These are phyloP conservation scores for Sporormia fimetaria DNA, from an alignment of 495 filamentous ascomycete genomes.

Conservation along the genomic window DNA sequence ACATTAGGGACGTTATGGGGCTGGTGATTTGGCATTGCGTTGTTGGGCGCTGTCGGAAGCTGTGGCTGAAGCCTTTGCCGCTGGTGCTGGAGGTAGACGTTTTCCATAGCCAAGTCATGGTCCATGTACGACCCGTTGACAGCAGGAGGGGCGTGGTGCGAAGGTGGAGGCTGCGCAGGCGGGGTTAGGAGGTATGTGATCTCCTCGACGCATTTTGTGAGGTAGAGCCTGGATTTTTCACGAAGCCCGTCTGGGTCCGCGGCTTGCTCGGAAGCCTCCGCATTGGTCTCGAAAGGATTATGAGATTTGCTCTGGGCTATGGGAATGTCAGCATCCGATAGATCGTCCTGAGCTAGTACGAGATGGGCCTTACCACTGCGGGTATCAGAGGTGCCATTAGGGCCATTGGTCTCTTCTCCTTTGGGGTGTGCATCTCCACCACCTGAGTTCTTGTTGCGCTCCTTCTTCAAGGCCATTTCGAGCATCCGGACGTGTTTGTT, in stretches of 20 bases:
- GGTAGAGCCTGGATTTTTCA: slow-evolving; percentile 34
- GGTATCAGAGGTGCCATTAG: slow-evolving; percentile 18
- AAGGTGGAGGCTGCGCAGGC: slow-evolving; percentile 34
- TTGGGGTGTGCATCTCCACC: slow-evolving; percentile 30
- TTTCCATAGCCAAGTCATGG: slow-evolving; percentile 31
- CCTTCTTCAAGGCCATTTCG: slow-evolving; percentile 76
- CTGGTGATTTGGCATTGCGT: slow-evolving; percentile 46
- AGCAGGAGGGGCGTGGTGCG: slow-evolving; percentile 25
- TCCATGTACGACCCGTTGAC: slow-evolving; percentile 25
- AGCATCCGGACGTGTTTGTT: slow-evolving; percentile 84
- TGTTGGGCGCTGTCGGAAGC: slow-evolving; percentile 26
- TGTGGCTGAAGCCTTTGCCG: slow-evolving; percentile 28
- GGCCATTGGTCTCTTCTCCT: slow-evolving; percentile 28
- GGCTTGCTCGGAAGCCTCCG: slow-evolving; percentile 13
- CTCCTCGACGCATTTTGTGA: slow-evolving; percentile 37
- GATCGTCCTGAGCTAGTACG: too few relatives aligned
- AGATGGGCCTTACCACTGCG: slow-evolving; percentile 19
- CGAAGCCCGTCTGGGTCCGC: slow-evolving; percentile 32
- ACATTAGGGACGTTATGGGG: slow-evolving; percentile 37
- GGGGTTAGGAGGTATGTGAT: slow-evolving; percentile 39
- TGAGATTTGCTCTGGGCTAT: slow-evolving; percentile 27
- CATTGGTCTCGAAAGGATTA: slow-evolving; percentile 34
- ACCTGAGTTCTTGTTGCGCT: slow-evolving; percentile 39
- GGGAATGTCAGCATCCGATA: too few relatives aligned
- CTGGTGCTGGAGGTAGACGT: slow-evolving; percentile 33